These are phyloP conservation scores for Osmanthus fragrans DNA, from an alignment of 257 asterid species.

Conservation along the genomic window DNA sequence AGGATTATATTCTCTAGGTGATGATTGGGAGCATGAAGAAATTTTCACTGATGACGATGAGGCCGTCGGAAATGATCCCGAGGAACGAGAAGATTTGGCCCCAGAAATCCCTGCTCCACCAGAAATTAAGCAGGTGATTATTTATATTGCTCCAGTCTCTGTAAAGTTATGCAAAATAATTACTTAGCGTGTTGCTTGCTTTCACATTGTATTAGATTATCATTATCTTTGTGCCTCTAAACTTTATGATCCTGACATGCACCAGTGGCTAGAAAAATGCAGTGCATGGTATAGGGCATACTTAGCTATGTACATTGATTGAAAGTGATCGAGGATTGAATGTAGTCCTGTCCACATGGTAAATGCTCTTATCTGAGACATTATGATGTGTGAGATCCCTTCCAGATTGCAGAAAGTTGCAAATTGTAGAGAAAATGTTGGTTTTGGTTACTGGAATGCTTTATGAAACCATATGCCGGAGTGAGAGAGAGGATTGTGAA, in stretches of 20 bases:
- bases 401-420: not conserved
- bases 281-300: not conserved
- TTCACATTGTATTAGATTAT: not conserved
- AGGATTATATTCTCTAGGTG: slow-evolving; percentile 49
- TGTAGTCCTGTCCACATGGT: not conserved
- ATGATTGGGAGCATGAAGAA: slow-evolving; percentile 99
- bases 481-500: not conserved
- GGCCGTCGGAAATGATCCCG: slow-evolving; percentile 76
- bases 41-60: slow-evolving; percentile 98
- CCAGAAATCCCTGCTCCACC: slow-evolving; percentile 99
- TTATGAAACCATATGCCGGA: not conserved
- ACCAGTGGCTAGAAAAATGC: not conserved
- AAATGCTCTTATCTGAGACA: slow-evolving; percentile 6
- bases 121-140: slow-evolving; percentile 85
- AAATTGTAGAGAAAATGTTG: not conserved
- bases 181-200: not conserved
- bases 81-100: slow-evolving; percentile 95
- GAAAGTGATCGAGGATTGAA: not conserved
- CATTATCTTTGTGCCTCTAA: not conserved
- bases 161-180: not conserved
- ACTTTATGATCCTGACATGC: not conserved
- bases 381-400: not conserved
- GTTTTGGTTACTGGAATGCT: slow-evolving; percentile 3
- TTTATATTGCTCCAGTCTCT: slow-evolving; percentile 8
- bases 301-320: slow-evolving; percentile 3